Conservation (phyloP, 2,329 filamentous ascomycete species). For the Emmonsia crescens region DNA sequence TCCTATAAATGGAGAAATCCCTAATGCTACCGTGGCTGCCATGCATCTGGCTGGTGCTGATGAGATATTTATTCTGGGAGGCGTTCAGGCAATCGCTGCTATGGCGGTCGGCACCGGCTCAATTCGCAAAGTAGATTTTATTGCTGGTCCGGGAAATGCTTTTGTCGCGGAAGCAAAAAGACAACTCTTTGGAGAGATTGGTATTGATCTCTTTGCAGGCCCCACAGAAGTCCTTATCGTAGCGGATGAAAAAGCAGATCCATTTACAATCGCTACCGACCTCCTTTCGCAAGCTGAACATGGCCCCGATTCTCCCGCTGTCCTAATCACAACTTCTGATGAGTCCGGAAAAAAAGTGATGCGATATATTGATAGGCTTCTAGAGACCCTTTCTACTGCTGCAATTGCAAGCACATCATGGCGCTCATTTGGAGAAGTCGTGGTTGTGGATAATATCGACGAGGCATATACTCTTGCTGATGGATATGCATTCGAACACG, state of each 20-base stretch:
- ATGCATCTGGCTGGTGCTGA: conserved; percentile 42
- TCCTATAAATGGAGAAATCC: conserved; percentile 40
- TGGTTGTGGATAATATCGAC: conserved; percentile 33
- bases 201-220: conserved; percentile 45
- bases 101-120: conserved; percentile 43
- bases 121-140: conserved; percentile 41
- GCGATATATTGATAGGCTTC: conserved; percentile 25
- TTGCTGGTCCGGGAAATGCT: conserved; percentile 45
- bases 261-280: conserved; percentile 37
- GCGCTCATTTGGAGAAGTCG: conserved; percentile 38
- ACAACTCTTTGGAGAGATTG: conserved; percentile 43
- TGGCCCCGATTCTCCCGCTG: conserved; percentile 42
- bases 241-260: conserved; percentile 38
- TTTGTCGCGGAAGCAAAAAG: conserved; percentile 47
- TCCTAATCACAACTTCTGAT: conserved; percentile 40
- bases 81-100: conserved; percentile 43
- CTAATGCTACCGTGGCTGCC: conserved; percentile 40
- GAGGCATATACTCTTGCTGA: conserved; percentile 38
- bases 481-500: conserved; percentile 41
- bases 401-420: conserved; percentile 36
- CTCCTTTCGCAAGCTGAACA: conserved; percentile 43
- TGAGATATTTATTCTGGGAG: conserved; percentile 42
- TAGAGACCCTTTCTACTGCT: conserved; percentile 35
- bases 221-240: conserved; percentile 45
- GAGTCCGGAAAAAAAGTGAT: conserved; percentile 32